Percentiles rank a stretch among this genome's conserved stretches.
These are phyloP conservation scores for Alternaria rosae DNA, from an alignment of 2,329 filamentous ascomycete genomes.

Conservation along the genomic window DNA sequence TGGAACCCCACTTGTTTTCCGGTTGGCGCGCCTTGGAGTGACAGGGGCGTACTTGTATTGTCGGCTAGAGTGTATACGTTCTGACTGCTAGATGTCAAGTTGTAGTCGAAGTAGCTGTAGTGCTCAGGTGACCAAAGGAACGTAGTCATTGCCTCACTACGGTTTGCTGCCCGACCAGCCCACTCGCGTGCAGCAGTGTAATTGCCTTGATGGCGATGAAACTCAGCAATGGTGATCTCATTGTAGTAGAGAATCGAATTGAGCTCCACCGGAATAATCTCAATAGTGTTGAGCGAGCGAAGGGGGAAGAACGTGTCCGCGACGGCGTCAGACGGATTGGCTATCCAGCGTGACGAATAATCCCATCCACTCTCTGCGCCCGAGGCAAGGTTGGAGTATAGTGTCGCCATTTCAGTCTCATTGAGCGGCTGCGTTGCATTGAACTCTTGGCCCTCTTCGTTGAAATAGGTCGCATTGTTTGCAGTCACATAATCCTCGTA, in stretches of 20 bases:
- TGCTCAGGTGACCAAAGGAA: constrained; percentile 71
- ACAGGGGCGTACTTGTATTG: constrained; percentile 50
- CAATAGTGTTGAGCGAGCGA: constrained; percentile 66
- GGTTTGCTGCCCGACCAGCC: constrained; percentile 58
- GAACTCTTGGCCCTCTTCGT: constrained; percentile 65
- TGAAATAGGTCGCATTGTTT: constrained; percentile 70
- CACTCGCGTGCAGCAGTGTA: constrained; percentile 59
- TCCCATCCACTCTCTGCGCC: constrained; percentile 74
- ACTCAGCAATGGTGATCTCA: constrained; percentile 65
- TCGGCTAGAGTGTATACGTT: constrained; percentile 60
- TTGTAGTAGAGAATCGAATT: constrained; percentile 74
- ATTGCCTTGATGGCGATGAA: constrained; percentile 63
- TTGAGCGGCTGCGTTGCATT: constrained; percentile 61
- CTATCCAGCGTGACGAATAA: constrained; percentile 67
- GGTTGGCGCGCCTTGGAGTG: constrained; percentile 56
- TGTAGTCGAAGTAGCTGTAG: constrained; percentile 73
- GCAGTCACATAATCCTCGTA: constrained; percentile 70
- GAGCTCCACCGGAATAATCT: constrained; percentile 69
- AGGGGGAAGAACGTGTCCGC: constrained; percentile 70
- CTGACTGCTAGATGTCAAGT: constrained; percentile 65
- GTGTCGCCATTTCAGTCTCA: constrained; percentile 58
- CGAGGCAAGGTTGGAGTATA: constrained; percentile 70
- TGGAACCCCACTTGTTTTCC: constrained; percentile 66
- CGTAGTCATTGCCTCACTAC: constrained; percentile 68
- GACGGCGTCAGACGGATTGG: constrained; percentile 64